A percentile compares a stretch with the other conserved stretches of the same genome.
Evolutionary conservation across 179 eudicot species (phyloP).

Genomic region (Vitellaria paradoxa): DNA sequence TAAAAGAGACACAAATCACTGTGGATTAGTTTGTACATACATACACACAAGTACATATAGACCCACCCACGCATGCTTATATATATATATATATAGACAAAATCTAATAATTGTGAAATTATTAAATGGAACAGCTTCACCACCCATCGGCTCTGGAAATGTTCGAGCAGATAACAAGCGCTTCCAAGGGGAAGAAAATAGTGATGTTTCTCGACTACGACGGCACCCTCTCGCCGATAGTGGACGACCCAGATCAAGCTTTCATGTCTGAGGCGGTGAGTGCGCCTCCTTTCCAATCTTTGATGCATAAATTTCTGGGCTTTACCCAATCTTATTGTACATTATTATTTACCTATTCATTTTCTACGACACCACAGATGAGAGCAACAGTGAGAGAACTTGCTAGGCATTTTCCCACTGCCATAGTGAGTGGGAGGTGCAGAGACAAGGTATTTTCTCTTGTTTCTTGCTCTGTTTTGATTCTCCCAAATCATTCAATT

Average conservation of each 20-base stretch:
- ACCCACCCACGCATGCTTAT: too few relatives aligned
- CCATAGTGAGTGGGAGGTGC: slow-evolving; percentile 88
- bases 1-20: too few relatives aligned
- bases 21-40: not conserved
- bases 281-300: not conserved
- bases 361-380: slow-evolving; percentile 45
- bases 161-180: slow-evolving; percentile 76
- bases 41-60: not conserved
- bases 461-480: not conserved
- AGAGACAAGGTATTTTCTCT: slow-evolving; percentile 63
- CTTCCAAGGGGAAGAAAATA: slow-evolving; percentile 80
- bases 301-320: not conserved
- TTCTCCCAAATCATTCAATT: not conserved
- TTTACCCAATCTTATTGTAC: not conserved
- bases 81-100: too few relatives aligned
- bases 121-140: slow-evolving; percentile 28
- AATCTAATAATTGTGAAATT: too few relatives aligned
- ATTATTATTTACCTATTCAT: too few relatives aligned
- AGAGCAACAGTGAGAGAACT: slow-evolving; percentile 73
- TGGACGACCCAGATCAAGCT: slow-evolving; percentile 90
- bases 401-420: slow-evolving; percentile 78
- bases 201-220: slow-evolving; percentile 90
- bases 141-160: slow-evolving; percentile 78
- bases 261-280: slow-evolving; percentile 84
- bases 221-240: slow-evolving; percentile 93